phyloP scores from a whole-genome alignment of 176 grass and related monocot species.

The Carex cristatella region DNA sequence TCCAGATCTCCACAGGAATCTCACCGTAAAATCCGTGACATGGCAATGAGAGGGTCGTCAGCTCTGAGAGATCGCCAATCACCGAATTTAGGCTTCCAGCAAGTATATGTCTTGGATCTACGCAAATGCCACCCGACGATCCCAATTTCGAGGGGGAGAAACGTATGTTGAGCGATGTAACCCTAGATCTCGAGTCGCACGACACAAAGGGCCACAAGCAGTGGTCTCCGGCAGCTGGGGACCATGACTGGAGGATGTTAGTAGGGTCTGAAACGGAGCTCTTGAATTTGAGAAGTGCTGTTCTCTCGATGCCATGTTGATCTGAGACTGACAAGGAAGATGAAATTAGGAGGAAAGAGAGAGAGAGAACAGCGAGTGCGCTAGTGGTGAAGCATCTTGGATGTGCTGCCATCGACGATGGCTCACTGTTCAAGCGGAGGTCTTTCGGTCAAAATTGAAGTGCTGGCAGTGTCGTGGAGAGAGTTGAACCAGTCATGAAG shows the following conservation, averaged over 20 bases:
- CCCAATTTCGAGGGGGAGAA: slow-evolving; percentile 13
- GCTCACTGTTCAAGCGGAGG: slow-evolving; percentile 23
- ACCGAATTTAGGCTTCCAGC: slow-evolving; percentile 36
- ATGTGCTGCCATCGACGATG: slow-evolving; percentile 44
- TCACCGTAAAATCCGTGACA: slow-evolving; percentile 43
- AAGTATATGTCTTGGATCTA: slow-evolving; percentile 8
- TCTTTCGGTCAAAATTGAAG: not conserved
- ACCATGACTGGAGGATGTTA: slow-evolving; percentile 24
- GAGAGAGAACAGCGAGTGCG: slow-evolving; percentile 1
- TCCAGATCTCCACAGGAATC: slow-evolving; percentile 81
- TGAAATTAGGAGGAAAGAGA: slow-evolving; percentile 24
- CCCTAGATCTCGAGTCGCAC: slow-evolving; percentile 54
- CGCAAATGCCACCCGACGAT: slow-evolving; percentile 17
- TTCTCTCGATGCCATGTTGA: slow-evolving; percentile 36
- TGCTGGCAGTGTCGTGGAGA: slow-evolving; percentile 19
- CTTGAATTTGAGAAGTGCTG: slow-evolving; percentile 55
- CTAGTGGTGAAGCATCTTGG: slow-evolving; percentile 23
- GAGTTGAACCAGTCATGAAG: not conserved
- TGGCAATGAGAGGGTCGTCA: slow-evolving; percentile 47
- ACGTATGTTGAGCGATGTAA: slow-evolving; percentile 43
- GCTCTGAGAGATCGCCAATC: slow-evolving; percentile 49
- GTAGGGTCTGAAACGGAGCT: slow-evolving; percentile 23
- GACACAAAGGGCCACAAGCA: slow-evolving; percentile 58
- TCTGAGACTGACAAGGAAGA: not conserved
- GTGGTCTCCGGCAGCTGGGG: slow-evolving; percentile 26